phyloP scores from a whole-genome alignment of 345 rosid genomes.

The Eutrema japonicum region DNA sequence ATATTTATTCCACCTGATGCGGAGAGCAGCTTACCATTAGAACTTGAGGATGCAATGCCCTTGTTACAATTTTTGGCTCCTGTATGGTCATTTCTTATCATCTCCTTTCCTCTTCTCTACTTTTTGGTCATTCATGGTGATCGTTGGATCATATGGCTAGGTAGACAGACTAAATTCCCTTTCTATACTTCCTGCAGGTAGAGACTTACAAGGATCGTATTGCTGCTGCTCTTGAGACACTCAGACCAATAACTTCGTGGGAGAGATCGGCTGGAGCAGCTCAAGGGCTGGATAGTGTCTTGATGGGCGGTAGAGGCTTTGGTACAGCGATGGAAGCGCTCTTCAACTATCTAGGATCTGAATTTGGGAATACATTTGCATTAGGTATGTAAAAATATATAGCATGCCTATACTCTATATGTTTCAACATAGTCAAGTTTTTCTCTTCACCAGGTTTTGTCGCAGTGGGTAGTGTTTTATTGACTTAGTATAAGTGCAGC shows the following conservation, averaged over 20 bases:
- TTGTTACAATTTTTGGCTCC: constrained; percentile 91
- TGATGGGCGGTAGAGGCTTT: constrained; percentile 98
- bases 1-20: constrained; percentile 77
- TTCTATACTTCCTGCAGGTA: constrained; percentile 54
- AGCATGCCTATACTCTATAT: constrained; percentile 14
- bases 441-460: constrained; percentile 11
- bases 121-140: background rate
- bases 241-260: constrained; percentile 95
- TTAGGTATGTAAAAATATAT: constrained; percentile 62
- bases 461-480: constrained; percentile 16
- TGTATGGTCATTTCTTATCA: constrained; percentile 45
- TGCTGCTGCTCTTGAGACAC: constrained; percentile 91
- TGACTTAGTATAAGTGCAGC: constrained; percentile 62
- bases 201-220: constrained; percentile 92
- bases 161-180: background rate
- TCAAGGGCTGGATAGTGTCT: constrained; percentile 80
- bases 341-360: constrained; percentile 91
- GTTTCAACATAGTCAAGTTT: constrained; percentile 11
- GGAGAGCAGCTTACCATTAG: constrained; percentile 66
- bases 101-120: constrained; percentile 8
- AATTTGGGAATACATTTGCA: constrained; percentile 93
- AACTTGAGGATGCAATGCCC: constrained; percentile 95
- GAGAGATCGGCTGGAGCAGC: constrained; percentile 84
- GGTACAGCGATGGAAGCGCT: constrained; percentile 97
- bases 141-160: constrained; percentile 18